Conservation (phyloP, 192 early-diverging fungal genomes). For the Coemansia sp. region DNA sequence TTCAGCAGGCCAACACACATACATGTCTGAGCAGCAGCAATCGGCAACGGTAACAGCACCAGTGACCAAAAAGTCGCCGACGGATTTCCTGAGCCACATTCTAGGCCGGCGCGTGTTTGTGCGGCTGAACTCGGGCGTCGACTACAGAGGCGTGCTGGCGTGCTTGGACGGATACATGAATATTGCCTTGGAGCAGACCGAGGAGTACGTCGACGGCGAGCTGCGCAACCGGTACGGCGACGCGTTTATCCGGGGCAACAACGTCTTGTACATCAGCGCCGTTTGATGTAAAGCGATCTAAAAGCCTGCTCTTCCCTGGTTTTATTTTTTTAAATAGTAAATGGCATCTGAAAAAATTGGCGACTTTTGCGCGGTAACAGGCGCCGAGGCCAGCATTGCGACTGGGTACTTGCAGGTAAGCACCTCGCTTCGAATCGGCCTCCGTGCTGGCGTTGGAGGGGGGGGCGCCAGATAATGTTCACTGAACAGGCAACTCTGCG, state of each 20-base stretch:
- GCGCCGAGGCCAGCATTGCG: slow-evolving; percentile 68
- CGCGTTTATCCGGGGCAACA: slow-evolving; percentile 96
- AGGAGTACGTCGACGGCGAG: slow-evolving; percentile 94
- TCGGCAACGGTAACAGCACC: slow-evolving; percentile 4
- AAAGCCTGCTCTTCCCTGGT: too few relatives aligned
- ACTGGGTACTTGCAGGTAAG: slow-evolving; percentile 65
- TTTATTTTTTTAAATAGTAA: too few relatives aligned
- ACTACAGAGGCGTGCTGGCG: slow-evolving; percentile 88
- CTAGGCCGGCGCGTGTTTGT: slow-evolving; percentile 86
- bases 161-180: slow-evolving; percentile 98
- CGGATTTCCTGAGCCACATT: slow-evolving; percentile 84
- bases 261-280: slow-evolving; percentile 69
- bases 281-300: slow-evolving; percentile 19
- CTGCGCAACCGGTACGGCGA: slow-evolving; percentile 93
- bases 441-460: background rate
- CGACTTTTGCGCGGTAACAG: slow-evolving; percentile 70
- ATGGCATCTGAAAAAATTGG: slow-evolving; percentile 41
- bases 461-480: too few relatives aligned
- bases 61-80: slow-evolving; percentile 62
- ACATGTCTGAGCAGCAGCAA: slow-evolving; percentile 12
- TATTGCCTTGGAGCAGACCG: slow-evolving; percentile 93
- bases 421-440: background rate
- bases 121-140: slow-evolving; percentile 92
- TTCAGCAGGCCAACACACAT: background rate
- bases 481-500: background rate